A percentile compares a stretch with the other conserved stretches of the same genome.
Conservation (phyloP, 306 rosid genomes). For the Myrica gale region DNA sequence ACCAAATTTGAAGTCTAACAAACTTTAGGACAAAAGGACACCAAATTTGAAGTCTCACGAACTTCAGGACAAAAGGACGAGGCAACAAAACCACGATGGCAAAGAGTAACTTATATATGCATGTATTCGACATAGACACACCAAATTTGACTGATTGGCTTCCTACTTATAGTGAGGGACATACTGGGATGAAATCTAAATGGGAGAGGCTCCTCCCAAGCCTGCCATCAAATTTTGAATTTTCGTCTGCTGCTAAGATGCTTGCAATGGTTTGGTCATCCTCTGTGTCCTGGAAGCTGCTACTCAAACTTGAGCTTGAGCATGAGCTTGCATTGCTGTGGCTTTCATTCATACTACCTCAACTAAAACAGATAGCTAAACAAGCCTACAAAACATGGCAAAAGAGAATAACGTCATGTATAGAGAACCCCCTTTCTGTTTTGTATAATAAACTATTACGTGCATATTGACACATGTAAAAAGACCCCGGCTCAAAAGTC, state of each 20-base stretch:
- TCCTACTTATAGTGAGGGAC: slow-evolving; percentile 11
- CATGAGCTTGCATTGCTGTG: slow-evolving; percentile 73
- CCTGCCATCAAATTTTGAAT: slow-evolving; percentile 38
- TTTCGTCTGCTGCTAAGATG: slow-evolving; percentile 67
- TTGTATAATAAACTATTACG: neutral
- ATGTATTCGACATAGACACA: no score
- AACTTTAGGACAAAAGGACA: no score
- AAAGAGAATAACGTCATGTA: neutral
- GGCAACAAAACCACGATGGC: neutral
- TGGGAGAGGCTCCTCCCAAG: slow-evolving; percentile 89
- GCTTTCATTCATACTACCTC: slow-evolving; percentile 56
- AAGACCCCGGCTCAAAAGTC: no score
- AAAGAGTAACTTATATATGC: neutral
- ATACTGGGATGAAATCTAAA: slow-evolving; percentile 90
- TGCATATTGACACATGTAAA: neutral
- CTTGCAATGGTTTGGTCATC: slow-evolving; percentile 87
- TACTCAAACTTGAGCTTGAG: slow-evolving; percentile 85
- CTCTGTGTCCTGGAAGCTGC: slow-evolving; percentile 76
- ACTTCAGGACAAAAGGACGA: neutral
- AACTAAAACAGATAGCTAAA: slow-evolving; percentile 10
- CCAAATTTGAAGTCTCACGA: neutral
- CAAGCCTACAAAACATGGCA: slow-evolving; percentile 24
- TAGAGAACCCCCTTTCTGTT: neutral
- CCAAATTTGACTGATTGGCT: no score
- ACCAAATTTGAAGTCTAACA: no score